Evolutionary conservation across 1,284 basidiomycete genomes (phyloP).

Genomic region (Cystobasidiaceae sp.): DNA sequence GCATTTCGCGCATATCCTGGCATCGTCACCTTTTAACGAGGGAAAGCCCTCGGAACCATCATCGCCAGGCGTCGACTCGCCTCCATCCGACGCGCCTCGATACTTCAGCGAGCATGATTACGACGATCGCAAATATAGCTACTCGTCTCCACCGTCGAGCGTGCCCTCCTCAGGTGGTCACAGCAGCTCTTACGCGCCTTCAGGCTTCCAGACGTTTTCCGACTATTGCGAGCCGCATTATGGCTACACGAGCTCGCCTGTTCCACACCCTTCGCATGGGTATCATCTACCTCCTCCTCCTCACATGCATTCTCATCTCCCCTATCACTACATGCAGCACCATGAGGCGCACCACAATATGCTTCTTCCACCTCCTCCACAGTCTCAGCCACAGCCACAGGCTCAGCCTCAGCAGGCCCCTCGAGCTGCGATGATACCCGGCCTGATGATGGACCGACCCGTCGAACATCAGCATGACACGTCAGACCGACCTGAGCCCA

Average conservation of each 20-base stretch:
- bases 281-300: conserved; percentile 11
- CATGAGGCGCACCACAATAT: neutral
- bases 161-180: conserved; percentile 19
- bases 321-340: neutral
- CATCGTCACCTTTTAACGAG: conserved; percentile 25
- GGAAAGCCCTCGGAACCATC: neutral
- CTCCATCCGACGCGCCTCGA: conserved; percentile 4
- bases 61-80: conserved; percentile 14
- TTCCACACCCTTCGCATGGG: neutral
- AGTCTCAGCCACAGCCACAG: neutral
- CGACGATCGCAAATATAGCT: conserved; percentile 18
- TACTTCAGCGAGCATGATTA: conserved; percentile 21
- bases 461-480: conserved; percentile 10
- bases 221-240: conserved; percentile 24
- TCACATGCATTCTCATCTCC: neutral
- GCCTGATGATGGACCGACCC: conserved; percentile 13
- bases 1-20: conserved; percentile 18
- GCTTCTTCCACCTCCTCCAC: neutral
- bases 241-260: conserved; percentile 9
- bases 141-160: conserved; percentile 29
- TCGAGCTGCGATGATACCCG: conserved; percentile 23
- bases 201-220: conserved; percentile 12
- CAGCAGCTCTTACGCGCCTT: conserved; percentile 13
- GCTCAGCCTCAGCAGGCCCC: conserved; percentile 20
- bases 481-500: conserved; percentile 17